Conservation (phyloP, 2,329 filamentous ascomycete genomes). For the Fusarium sp. region DNA sequence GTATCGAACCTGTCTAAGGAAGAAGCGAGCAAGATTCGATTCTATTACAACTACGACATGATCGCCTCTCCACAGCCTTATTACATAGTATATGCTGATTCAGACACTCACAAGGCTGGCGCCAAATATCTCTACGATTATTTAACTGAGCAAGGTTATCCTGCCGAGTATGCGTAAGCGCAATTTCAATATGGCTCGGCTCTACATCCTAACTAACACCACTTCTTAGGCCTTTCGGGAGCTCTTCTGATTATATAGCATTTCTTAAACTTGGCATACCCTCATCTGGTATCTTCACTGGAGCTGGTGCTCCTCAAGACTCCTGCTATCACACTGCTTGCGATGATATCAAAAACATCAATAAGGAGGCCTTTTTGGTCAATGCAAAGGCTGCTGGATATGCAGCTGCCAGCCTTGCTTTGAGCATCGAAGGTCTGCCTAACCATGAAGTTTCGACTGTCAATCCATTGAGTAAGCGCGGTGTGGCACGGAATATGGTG, state of each 20-base stretch:
- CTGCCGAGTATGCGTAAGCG: constrained; percentile 39
- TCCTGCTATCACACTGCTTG: constrained; percentile 54
- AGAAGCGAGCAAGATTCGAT: constrained; percentile 65
- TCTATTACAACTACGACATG: constrained; percentile 80
- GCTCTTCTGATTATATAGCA: constrained; percentile 54
- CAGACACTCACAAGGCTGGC: constrained; percentile 53
- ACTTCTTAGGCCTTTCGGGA: constrained; percentile 49
- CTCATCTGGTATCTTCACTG: constrained; percentile 55
- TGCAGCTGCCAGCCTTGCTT: constrained; percentile 58
- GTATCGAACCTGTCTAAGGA: constrained; percentile 49
- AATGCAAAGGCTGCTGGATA: constrained; percentile 61
- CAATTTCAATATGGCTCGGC: too few relatives aligned
- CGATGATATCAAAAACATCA: constrained; percentile 55
- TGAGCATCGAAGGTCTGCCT: constrained; percentile 49
- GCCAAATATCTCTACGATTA: constrained; percentile 50
- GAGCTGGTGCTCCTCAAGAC: constrained; percentile 51
- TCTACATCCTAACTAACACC: background rate
- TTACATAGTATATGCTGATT: constrained; percentile 55
- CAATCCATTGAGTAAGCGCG: constrained; percentile 20
- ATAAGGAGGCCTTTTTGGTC: constrained; percentile 52
- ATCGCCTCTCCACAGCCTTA: constrained; percentile 60
- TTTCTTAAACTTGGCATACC: constrained; percentile 55
- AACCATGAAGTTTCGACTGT: constrained; percentile 10
- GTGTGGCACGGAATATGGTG: constrained; percentile 13
- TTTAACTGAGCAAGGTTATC: constrained; percentile 48